A percentile compares a stretch with the other conserved stretches of the same genome.
phyloP scores from a whole-genome alignment of 352 stramenopile species.

The Phytopythium litorale region DNA sequence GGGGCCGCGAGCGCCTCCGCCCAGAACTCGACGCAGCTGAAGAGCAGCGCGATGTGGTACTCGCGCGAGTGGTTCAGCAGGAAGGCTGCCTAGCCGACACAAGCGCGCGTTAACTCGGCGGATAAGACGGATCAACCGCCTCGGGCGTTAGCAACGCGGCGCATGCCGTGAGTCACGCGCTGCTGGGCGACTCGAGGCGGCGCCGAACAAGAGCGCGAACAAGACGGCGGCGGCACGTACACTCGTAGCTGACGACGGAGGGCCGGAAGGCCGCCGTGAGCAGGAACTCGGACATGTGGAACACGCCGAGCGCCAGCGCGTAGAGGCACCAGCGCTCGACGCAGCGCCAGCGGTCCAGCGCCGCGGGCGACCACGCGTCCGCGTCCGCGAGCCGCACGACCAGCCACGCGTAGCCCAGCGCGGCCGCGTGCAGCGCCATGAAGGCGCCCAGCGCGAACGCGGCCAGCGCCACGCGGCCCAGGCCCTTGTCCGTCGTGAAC shows the following conservation, averaged over 20 bases:
- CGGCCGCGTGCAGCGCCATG: slow-evolving; percentile 58
- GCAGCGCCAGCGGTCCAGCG: slow-evolving; percentile 36
- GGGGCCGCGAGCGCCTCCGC: slow-evolving; percentile 85
- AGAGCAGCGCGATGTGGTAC: slow-evolving; percentile 83
- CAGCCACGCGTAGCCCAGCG: slow-evolving; percentile 34
- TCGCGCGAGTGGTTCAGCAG: slow-evolving; percentile 89
- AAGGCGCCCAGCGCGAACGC: slow-evolving; percentile 72
- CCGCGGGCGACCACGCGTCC: slow-evolving; percentile 9
- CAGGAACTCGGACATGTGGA: slow-evolving; percentile 85
- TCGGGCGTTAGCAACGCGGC: background rate
- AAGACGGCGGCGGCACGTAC: slow-evolving; percentile 26
- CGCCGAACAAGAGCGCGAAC: slow-evolving; percentile 2
- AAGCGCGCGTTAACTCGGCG: background rate
- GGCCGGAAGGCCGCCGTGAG: slow-evolving; percentile 80
- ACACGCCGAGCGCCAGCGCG: slow-evolving; percentile 69
- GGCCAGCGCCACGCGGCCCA: slow-evolving; percentile 73
- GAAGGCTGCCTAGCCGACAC: slow-evolving; percentile 45
- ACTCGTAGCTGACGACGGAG: slow-evolving; percentile 75
- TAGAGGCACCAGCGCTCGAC: slow-evolving; percentile 74
- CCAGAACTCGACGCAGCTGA: slow-evolving; percentile 90
- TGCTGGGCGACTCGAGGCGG: too few relatives aligned
- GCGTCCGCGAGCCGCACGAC: slow-evolving; percentile 16
- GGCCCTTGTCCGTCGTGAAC: slow-evolving; percentile 71
- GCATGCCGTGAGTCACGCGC: too few relatives aligned
- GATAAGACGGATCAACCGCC: background rate